Conservation (phyloP, 1,284 basidiomycete species). For the Leucoagaricus sp. region DNA sequence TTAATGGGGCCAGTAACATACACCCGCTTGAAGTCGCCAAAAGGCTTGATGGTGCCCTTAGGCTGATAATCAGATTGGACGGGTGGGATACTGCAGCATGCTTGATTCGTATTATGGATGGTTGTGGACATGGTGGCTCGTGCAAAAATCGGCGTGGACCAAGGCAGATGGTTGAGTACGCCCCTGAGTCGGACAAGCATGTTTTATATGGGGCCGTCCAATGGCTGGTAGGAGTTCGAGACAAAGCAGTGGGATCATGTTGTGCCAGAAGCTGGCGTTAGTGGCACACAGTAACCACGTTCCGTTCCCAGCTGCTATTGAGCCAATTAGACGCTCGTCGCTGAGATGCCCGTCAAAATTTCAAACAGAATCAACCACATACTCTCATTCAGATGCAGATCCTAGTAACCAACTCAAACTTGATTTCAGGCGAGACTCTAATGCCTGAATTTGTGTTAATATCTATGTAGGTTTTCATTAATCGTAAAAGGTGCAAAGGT, state of each 20-base stretch:
- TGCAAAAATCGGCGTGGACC: background rate
- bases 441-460: too few relatives aligned
- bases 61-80: constrained; percentile 53
- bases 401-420: too few relatives aligned
- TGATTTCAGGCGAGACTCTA: too few relatives aligned
- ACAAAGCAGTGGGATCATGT: constrained; percentile 4
- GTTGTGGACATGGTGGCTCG: constrained; percentile 39
- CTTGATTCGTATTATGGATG: constrained; percentile 55
- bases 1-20: constrained; percentile 54
- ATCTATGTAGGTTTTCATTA: too few relatives aligned
- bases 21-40: constrained; percentile 40
- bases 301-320: too few relatives aligned
- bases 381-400: too few relatives aligned
- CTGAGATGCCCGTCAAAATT: too few relatives aligned
- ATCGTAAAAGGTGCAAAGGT: too few relatives aligned
- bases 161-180: constrained; percentile 42
- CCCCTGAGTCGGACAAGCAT: constrained; percentile 46
- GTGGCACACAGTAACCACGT: too few relatives aligned
- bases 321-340: too few relatives aligned
- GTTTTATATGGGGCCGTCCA: constrained; percentile 4
- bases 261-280: constrained; percentile 6
- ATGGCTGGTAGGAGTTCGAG: background rate
- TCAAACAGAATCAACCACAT: too few relatives aligned
- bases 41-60: constrained; percentile 47
- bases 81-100: constrained; percentile 62